Percentiles rank a stretch among this genome's conserved stretches.
These are phyloP conservation scores for Barnettozyma sucrosica DNA, from an alignment of 805 yeast genomes.

Conservation along the genomic window DNA sequence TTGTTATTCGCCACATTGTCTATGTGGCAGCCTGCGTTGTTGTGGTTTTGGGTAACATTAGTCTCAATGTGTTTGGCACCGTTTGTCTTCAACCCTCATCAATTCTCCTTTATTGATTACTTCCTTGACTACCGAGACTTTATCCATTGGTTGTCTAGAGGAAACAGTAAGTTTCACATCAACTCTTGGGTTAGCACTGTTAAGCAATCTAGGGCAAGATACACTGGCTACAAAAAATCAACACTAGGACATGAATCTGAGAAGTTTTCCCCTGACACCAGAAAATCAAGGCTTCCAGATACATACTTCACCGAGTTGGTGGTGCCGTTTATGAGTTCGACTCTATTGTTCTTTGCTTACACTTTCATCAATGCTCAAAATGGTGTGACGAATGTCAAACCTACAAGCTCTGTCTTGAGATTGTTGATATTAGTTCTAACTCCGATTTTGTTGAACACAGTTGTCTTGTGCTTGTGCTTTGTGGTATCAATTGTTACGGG, in stretches of 20 bases:
- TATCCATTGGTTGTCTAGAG: slow-evolving; percentile 75
- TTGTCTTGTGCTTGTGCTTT: slow-evolving; percentile 31
- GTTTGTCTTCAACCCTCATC: slow-evolving; percentile 72
- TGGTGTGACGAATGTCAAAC: slow-evolving; percentile 54
- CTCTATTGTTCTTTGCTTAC: slow-evolving; percentile 66
- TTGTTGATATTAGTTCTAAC: slow-evolving; percentile 44
- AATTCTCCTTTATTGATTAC: slow-evolving; percentile 62
- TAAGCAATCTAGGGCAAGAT: slow-evolving; percentile 74
- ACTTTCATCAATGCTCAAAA: slow-evolving; percentile 81
- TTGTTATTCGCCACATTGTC: slow-evolving; percentile 70
- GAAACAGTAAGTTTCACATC: slow-evolving; percentile 58
- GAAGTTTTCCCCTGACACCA: slow-evolving; percentile 50
- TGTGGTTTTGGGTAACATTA: slow-evolving; percentile 73
- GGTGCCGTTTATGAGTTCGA: slow-evolving; percentile 65
- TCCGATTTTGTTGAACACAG: slow-evolving; percentile 40
- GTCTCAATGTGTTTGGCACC: slow-evolving; percentile 65
- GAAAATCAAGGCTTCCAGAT: slow-evolving; percentile 74
- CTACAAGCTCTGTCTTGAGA: slow-evolving; percentile 57
- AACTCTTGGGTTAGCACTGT: slow-evolving; percentile 79
- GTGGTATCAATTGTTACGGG: slow-evolving; percentile 43
- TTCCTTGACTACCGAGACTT: slow-evolving; percentile 61
- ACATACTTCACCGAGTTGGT: slow-evolving; percentile 74
- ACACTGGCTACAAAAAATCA: slow-evolving; percentile 86
- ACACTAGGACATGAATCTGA: slow-evolving; percentile 62
- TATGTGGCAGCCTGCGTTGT: slow-evolving; percentile 72